These are phyloP conservation scores for Globisporangium rhizosaccharum DNA, from an alignment of 352 stramenopile genomes.

Conservation along the genomic window DNA sequence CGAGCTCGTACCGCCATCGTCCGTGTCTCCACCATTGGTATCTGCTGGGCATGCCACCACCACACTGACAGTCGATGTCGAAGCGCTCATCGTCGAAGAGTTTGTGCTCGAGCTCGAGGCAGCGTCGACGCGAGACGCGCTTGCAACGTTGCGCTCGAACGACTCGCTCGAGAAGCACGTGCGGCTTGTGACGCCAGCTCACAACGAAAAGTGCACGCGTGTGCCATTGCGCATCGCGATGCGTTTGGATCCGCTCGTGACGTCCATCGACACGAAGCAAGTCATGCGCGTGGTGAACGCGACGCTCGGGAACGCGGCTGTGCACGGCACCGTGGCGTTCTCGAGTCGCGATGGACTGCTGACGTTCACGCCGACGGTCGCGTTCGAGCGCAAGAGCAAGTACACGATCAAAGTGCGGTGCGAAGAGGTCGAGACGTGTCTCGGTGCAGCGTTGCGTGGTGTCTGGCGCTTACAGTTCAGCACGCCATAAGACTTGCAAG, in stretches of 20 bases:
- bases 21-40: background rate
- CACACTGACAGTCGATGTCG: background rate
- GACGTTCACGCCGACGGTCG: slow-evolving; percentile 26
- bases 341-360: slow-evolving; percentile 9
- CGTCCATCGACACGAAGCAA: slow-evolving; percentile 22
- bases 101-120: slow-evolving; percentile 5
- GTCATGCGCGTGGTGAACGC: slow-evolving; percentile 28
- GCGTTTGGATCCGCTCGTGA: slow-evolving; percentile 20
- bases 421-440: slow-evolving; percentile 21
- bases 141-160: slow-evolving; percentile 7
- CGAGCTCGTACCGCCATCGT: slow-evolving; percentile 5
- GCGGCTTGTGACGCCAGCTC: slow-evolving; percentile 5
- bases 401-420: slow-evolving; percentile 29
- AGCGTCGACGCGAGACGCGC: slow-evolving; percentile 13
- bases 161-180: slow-evolving; percentile 15
- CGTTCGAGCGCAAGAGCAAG: slow-evolving; percentile 25
- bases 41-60: background rate
- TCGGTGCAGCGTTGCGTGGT: slow-evolving; percentile 10
- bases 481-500: slow-evolving; percentile 8
- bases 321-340: slow-evolving; percentile 22
- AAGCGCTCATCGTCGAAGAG: slow-evolving; percentile 6
- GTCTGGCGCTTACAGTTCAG: slow-evolving; percentile 18
- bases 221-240: slow-evolving; percentile 10
- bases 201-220: slow-evolving; percentile 14
- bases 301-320: slow-evolving; percentile 8